Conservation (phyloP, 2,329 filamentous ascomycete species). For the Ilyonectria robusta region DNA sequence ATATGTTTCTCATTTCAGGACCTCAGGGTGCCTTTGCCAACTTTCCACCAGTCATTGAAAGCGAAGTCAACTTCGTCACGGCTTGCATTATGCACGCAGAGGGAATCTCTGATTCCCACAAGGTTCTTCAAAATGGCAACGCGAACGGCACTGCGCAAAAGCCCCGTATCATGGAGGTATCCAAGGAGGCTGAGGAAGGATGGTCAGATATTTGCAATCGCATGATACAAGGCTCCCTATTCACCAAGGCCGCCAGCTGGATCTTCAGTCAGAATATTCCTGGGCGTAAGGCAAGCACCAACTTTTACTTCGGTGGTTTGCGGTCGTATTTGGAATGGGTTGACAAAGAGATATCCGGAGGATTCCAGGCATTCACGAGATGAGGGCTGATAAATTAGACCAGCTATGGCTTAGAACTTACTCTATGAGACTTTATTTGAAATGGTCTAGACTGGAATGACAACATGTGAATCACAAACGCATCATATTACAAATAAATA, state of each 20-base stretch:
- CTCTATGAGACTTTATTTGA: no score
- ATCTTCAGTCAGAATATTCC: conserved; percentile 24
- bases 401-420: no score
- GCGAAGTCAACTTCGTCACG: conserved; percentile 26
- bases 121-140: not conserved
- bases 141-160: no score
- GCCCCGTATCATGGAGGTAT: not conserved
- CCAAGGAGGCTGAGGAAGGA: not conserved
- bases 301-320: conserved; percentile 29
- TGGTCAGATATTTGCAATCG: conserved; percentile 13
- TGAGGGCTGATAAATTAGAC: no score
- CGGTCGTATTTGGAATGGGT: conserved; percentile 19
- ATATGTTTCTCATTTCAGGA: conserved; percentile 23
- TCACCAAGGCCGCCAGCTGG: conserved; percentile 28
- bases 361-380: conserved; percentile 13
- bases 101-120: not conserved
- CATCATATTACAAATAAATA: no score
- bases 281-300: conserved; percentile 23
- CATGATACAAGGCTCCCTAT: conserved; percentile 18
- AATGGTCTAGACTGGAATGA: no score
- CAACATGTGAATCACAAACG: no score
- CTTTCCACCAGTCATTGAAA: conserved; percentile 22
- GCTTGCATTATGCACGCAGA: conserved; percentile 10
- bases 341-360: conserved; percentile 11
- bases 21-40: conserved; percentile 31